Evolutionary conservation across 2,329 filamentous ascomycete genomes (phyloP).

Genomic region (Fusarium nanum): DNA sequence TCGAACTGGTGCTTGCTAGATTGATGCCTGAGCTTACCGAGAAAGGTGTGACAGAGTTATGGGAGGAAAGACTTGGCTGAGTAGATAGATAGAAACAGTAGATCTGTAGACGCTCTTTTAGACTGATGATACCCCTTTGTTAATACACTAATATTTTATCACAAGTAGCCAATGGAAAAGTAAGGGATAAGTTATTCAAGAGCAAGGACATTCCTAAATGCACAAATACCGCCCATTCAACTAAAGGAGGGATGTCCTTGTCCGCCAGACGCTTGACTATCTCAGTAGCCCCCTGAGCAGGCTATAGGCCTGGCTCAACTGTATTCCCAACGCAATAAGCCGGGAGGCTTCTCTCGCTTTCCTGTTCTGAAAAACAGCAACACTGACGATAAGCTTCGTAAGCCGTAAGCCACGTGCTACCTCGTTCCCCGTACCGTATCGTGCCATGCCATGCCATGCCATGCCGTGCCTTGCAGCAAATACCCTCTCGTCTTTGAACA

Average conservation of each 20-base stretch:
- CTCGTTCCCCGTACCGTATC: constrained; percentile 14
- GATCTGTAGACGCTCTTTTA: constrained; percentile 20
- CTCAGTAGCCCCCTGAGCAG: constrained; percentile 2
- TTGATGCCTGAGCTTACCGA: constrained; percentile 86
- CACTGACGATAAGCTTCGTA: constrained; percentile 2
- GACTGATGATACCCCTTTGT: constrained; percentile 40
- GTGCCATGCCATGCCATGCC: constrained; percentile 11
- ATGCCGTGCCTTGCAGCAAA: constrained; percentile 46
- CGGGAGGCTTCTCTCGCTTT: background rate
- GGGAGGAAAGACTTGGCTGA: constrained; percentile 74
- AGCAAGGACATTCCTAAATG: constrained; percentile 43
- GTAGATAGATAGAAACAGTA: constrained; percentile 6
- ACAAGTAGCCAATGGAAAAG: background rate
- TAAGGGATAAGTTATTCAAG: constrained; percentile 19
- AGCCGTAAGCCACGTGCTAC: constrained; percentile 15
- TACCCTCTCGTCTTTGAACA: constrained; percentile 39
- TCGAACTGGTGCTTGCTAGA: constrained; percentile 85
- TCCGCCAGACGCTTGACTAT: constrained; percentile 17
- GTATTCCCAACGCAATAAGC: background rate
- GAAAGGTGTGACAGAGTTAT: constrained; percentile 75
- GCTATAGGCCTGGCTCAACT: background rate
- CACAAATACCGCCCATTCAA: constrained; percentile 46
- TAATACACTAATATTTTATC: constrained; percentile 1
- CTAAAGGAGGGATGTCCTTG: constrained; percentile 41
- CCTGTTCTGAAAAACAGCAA: background rate